Evolutionary conservation across 495 filamentous ascomycete genomes (phyloP), one percentile per base, ranked within the genome.

Genomic region (Xylaria palmicola): DNA sequence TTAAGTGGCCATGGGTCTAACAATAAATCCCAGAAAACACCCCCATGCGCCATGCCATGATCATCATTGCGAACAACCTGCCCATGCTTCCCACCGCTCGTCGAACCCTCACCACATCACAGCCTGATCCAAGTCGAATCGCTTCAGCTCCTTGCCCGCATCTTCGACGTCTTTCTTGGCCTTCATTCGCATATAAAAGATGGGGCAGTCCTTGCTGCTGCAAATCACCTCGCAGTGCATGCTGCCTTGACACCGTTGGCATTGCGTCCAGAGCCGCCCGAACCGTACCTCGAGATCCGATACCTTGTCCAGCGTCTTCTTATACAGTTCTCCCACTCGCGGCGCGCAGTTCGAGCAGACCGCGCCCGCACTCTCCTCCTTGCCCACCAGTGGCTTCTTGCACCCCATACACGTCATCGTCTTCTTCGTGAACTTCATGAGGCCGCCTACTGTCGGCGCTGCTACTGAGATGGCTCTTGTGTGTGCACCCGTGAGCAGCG

Each of bases 121-220:
- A 39, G 79, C 76, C 64, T 77, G 74, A 74, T 96, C 94, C 64
- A 85, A 84, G 81, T 98, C 94, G 78, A 98, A 99, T 70, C 94
- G 79, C 70, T 81, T 83, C 68, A 98, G 66, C 71, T 99, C 95
- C 80, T 90, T 97, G 61, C 92, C 92, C 3, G 85, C 86, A 79
- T 99, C 94, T 74, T 97, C 92, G 43, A 98, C 86, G 72, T 99
- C 94, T 79, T 98, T 99, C 85, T 96, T 96, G 26, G 92, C 93
- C 79, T 99, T 99, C 94, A 99, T 99, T 4, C 94, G 88, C 94
- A 98, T 99, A 71, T 99, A 99, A 77, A 97, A 99, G 64, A 99
- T 99, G 4, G 94, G 94, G 70, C 94, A 99, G 76, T 99, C 94
- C 69, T 89, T 89, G 64, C 89, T 92, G 40, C 88, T 91, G 80